Evolutionary conservation across 495 filamentous ascomycete genomes (phyloP).

Genomic region (Recurvomyces mirabilis): DNA sequence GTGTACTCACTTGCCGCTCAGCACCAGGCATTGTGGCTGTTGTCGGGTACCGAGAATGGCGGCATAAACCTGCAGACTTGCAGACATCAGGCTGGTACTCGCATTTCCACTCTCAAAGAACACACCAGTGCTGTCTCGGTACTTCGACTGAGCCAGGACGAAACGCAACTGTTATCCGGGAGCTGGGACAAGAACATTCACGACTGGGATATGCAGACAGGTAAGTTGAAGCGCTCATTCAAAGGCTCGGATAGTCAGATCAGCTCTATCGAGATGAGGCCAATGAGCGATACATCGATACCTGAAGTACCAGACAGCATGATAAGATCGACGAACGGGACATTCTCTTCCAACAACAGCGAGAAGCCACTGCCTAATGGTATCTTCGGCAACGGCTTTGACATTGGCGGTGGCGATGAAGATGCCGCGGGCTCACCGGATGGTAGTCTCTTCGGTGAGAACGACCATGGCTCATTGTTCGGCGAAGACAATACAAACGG

Average conservation of each 20-base stretch:
- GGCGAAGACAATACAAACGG: constrained; percentile 50
- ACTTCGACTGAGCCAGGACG: constrained; percentile 68
- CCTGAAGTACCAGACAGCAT: constrained; percentile 57
- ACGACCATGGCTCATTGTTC: constrained; percentile 64
- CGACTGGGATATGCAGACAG: constrained; percentile 93
- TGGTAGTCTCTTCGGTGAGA: constrained; percentile 52
- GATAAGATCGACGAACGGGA: constrained; percentile 45
- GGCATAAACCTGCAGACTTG: constrained; percentile 88
- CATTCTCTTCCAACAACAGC: constrained; percentile 53
- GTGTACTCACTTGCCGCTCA: constrained; percentile 92
- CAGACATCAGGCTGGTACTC: constrained; percentile 89
- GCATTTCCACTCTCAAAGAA: constrained; percentile 64
- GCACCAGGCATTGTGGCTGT: constrained; percentile 76
- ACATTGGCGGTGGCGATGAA: constrained; percentile 28
- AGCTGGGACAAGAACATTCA: constrained; percentile 92
- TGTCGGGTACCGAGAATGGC: constrained; percentile 81
- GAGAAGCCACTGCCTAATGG: constrained; percentile 40
- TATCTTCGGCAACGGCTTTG: constrained; percentile 38
- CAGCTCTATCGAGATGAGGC: constrained; percentile 73
- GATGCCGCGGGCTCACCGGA: constrained; percentile 51
- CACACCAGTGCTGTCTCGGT: constrained; percentile 91
- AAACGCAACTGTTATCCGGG: constrained; percentile 78
- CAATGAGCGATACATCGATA: constrained; percentile 61
- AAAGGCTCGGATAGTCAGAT: constrained; percentile 72
- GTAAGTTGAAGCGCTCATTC: constrained; percentile 62